A percentile compares a stretch with the other conserved stretches of the same genome.
phyloP scores from a whole-genome alignment of 106 monocot species.

The Platanthera zijinensis region DNA sequence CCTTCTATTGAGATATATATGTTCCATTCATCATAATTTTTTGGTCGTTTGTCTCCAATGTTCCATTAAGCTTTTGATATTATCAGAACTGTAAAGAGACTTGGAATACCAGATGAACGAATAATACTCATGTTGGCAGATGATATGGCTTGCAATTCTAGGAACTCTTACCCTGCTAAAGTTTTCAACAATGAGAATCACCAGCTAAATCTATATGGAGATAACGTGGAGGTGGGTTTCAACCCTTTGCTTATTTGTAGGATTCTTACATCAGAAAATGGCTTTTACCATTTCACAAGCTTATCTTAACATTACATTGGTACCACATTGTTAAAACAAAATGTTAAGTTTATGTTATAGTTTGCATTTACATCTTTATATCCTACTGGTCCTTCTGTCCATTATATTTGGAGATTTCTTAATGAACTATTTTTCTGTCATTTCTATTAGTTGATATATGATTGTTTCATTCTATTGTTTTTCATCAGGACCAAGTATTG shows the following conservation, averaged over 20 bases:
- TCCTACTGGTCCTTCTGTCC: not conserved
- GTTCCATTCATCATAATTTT: not conserved
- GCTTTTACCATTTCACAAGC: not conserved
- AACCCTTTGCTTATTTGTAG: not conserved
- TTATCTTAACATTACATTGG: not conserved
- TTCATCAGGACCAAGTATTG: not conserved
- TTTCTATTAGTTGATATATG: not conserved
- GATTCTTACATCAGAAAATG: not conserved
- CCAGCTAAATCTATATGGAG: slow-evolving; percentile 92
- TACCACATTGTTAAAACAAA: not conserved
- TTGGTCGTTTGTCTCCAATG: not conserved
- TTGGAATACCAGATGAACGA: slow-evolving; percentile 96
- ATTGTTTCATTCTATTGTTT: not conserved
- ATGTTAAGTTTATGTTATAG: too few species aligned
- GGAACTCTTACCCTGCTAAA: slow-evolving; percentile 94
- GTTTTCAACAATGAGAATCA: slow-evolving; percentile 99
- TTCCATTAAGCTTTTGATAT: not conserved
- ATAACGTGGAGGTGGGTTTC: slow-evolving; percentile 93
- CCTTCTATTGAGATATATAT: not conserved
- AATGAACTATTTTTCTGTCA: not conserved
- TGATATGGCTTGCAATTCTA: slow-evolving; percentile 97
- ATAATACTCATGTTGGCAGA: slow-evolving; percentile 99
- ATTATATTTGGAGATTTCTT: not conserved
- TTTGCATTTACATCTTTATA: not conserved
- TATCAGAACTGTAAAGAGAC: slow-evolving; percentile 83